Evolutionary conservation across 2,329 filamentous ascomycete species (phyloP).

Genomic region (Colletotrichum sojae): DNA sequence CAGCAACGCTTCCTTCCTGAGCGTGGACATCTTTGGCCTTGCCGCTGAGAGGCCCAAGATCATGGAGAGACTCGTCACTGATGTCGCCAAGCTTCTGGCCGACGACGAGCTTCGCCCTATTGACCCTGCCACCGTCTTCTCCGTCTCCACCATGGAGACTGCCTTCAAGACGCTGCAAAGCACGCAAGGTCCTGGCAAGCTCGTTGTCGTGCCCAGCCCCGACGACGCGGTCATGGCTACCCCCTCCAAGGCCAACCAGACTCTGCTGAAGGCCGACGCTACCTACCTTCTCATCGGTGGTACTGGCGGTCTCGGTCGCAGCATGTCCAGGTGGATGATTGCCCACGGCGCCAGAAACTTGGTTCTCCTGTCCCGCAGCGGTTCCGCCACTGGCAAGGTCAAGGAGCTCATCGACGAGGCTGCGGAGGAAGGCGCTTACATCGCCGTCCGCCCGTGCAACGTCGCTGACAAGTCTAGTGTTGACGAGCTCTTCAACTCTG

Average conservation of each 20-base stretch:
- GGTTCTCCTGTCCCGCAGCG: slow-evolving; percentile 64
- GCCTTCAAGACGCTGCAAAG: slow-evolving; percentile 54
- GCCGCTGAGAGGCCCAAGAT: slow-evolving; percentile 58
- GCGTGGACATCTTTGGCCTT: slow-evolving; percentile 61
- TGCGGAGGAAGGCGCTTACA: slow-evolving; percentile 54
- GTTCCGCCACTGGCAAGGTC: slow-evolving; percentile 54
- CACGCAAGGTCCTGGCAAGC: slow-evolving; percentile 56
- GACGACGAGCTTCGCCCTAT: slow-evolving; percentile 53
- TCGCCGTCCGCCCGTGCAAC: slow-evolving; percentile 64
- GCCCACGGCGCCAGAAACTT: slow-evolving; percentile 62
- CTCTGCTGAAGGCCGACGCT: slow-evolving; percentile 56
- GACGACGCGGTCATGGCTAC: slow-evolving; percentile 59
- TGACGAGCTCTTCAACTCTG: slow-evolving; percentile 38
- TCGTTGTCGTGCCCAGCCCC: slow-evolving; percentile 59
- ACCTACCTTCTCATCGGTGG: slow-evolving; percentile 67
- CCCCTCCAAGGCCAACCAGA: slow-evolving; percentile 51
- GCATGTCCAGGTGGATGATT: slow-evolving; percentile 65
- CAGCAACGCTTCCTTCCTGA: slow-evolving; percentile 61
- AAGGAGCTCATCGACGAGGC: slow-evolving; percentile 55
- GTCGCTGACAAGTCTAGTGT: slow-evolving; percentile 55
- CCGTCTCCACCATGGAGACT: slow-evolving; percentile 55
- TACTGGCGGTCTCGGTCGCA: slow-evolving; percentile 66
- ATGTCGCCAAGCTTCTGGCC: slow-evolving; percentile 53
- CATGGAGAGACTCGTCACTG: slow-evolving; percentile 54
- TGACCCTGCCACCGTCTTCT: slow-evolving; percentile 52